Conservation (phyloP, 169 alveolate species). For the Fabrea salina region DNA sequence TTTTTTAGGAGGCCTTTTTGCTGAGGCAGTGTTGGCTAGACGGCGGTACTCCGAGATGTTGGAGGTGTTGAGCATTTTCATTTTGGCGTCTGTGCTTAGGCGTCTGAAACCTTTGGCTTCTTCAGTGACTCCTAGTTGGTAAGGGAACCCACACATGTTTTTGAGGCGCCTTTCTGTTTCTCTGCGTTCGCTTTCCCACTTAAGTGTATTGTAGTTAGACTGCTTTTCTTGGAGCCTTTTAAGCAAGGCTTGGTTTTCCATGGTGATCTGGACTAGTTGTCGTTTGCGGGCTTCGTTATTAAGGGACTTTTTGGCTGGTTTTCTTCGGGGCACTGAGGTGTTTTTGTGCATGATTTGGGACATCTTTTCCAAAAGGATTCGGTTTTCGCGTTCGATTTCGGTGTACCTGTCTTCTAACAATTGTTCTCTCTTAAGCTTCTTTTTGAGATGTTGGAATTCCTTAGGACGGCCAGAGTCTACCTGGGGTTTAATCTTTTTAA, state of each 20-base stretch:
- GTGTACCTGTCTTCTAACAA: slow-evolving; percentile 48
- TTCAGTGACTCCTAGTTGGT: slow-evolving; percentile 22
- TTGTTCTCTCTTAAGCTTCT: slow-evolving; percentile 44
- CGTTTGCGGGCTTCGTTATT: slow-evolving; percentile 52
- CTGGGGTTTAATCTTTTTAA: slow-evolving; percentile 37
- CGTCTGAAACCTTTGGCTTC: neutral
- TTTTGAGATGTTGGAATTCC: slow-evolving; percentile 30
- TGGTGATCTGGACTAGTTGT: slow-evolving; percentile 48
- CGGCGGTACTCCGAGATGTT: neutral
- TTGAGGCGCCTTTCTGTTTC: slow-evolving; percentile 39
- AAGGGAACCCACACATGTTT: slow-evolving; percentile 61
- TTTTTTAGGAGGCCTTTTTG: neutral
- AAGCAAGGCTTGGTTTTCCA: slow-evolving; percentile 55
- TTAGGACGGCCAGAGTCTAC: slow-evolving; percentile 41
- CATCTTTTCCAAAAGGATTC: slow-evolving; percentile 54
- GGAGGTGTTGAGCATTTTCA: neutral
- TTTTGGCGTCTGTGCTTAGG: neutral
- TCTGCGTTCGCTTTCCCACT: slow-evolving; percentile 50
- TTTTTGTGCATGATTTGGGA: slow-evolving; percentile 34
- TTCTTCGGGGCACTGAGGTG: neutral
- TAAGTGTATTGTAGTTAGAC: slow-evolving; percentile 45
- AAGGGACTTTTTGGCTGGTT: slow-evolving; percentile 34
- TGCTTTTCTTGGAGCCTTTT: slow-evolving; percentile 49
- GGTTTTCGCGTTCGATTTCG: slow-evolving; percentile 57
- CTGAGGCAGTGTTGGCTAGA: neutral